Evolutionary conservation across 2,329 filamentous ascomycete species (phyloP), one percentile per base, ranked within the genome.

Genomic region (Pestalotiopsis sp.): DNA sequence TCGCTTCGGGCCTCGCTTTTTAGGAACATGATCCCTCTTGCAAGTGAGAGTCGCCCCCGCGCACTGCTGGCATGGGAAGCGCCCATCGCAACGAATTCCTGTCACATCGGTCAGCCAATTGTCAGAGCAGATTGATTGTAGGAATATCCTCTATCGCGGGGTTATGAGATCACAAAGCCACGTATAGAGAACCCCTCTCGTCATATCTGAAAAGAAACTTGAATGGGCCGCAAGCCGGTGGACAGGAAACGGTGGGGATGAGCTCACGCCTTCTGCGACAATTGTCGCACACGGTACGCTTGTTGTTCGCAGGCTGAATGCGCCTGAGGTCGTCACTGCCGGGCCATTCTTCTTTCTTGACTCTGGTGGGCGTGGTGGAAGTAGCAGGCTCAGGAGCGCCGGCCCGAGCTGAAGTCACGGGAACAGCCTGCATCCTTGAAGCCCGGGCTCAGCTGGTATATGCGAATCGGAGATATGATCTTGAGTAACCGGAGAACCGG

Each of bases 1-100:
- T 36, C 87, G 86, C 74, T 90, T 91, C 13, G 88, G 88, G 2
- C 88, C 88, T 72, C 90, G 87, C 78, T 90, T 90, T 77, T 88
- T 87, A 14, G 88, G 88, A 58, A 91, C 85, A 73, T 89, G 87
- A 73, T 90, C 89, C 76, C 89, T 88, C 71, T 88, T 90, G 80
- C 88, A 91, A n/a, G 81, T 84, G 70, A 91, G 82, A 27, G 86
- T 84, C 38, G 88, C 87, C 68, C 85, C 85, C 66, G 83, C 78
- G 77, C 88, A 91, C 75, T 90, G 89, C 77, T 88, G 87, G 80
- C 88, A 91, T 4, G 88, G 86, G 63, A 79, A 81, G 65, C 79
- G 74, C 65, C 82, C 82, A 73, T 84, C 82, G 72, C 83, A 84
- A 64, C 82, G 78, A 45, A 84, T 84, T 71, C 82, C 82, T 84